phyloP scores from a whole-genome alignment of 2,329 filamentous ascomycete genomes.

The Pseudogymnoascus sp. region DNA sequence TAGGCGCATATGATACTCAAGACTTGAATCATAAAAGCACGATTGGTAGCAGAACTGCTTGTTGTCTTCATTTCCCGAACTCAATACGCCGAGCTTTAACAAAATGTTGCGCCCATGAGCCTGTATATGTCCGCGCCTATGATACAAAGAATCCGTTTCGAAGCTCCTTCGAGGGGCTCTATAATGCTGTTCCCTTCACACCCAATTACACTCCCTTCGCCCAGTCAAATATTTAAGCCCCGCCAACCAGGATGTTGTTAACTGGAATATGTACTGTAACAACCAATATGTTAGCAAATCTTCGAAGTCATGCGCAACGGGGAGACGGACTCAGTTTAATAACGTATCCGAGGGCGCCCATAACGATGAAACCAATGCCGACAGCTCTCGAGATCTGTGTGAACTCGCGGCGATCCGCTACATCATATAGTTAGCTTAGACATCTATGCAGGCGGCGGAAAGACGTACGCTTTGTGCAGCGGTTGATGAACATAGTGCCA shows the following conservation, averaged over 20 bases:
- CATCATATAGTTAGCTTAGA: background rate
- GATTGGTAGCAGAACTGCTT: slow-evolving; percentile 9
- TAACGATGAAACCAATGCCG: slow-evolving; percentile 45
- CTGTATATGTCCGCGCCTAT: slow-evolving; percentile 7
- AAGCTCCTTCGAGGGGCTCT: slow-evolving; percentile 2
- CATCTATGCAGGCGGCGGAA: background rate
- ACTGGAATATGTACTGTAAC: slow-evolving; percentile 42
- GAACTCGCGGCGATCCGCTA: slow-evolving; percentile 34
- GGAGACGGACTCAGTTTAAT: slow-evolving; percentile 40
- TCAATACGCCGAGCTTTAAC: slow-evolving; percentile 9
- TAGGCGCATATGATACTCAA: background rate
- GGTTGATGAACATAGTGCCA: slow-evolving; percentile 36
- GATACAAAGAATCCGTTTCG: slow-evolving; percentile 8
- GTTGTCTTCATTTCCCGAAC: slow-evolving; percentile 9
- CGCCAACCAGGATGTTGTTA: slow-evolving; percentile 45
- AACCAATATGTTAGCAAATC: background rate
- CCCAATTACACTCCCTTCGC: slow-evolving; percentile 1
- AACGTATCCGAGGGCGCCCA: slow-evolving; percentile 46
- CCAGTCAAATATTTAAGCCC: slow-evolving; percentile 22
- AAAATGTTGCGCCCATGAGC: slow-evolving; percentile 6
- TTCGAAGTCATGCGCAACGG: background rate
- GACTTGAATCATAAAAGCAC: slow-evolving; percentile 3
- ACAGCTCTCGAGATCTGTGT: slow-evolving; percentile 44
- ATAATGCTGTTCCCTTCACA: slow-evolving; percentile 8
- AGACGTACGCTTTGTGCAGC: slow-evolving; percentile 38